These are phyloP conservation scores for Trametes hirsuta DNA, from an alignment of 1,284 basidiomycete genomes.

Conservation along the genomic window DNA sequence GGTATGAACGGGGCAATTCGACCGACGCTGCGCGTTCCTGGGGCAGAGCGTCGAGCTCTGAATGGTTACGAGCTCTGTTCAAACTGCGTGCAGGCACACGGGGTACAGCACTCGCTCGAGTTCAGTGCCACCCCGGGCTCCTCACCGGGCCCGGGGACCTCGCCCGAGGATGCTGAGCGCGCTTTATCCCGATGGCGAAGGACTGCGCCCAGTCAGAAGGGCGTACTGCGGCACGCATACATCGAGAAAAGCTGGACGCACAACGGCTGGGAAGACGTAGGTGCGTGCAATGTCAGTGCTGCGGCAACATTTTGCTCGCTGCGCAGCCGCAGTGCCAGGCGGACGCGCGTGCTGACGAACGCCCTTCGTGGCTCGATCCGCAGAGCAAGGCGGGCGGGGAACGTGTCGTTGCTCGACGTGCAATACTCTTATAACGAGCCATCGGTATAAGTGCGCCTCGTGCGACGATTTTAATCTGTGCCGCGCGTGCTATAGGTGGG, in stretches of 20 bases:
- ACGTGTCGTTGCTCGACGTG: slow-evolving; percentile 80
- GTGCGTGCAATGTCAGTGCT: slow-evolving; percentile 48
- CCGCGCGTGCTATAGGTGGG: slow-evolving; percentile 76
- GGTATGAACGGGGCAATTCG: background rate
- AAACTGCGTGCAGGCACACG: slow-evolving; percentile 75
- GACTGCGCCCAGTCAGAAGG: slow-evolving; percentile 68
- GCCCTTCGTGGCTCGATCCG: slow-evolving; percentile 5
- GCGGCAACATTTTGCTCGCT: background rate
- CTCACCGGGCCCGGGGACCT: slow-evolving; percentile 46
- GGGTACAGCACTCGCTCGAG: slow-evolving; percentile 76
- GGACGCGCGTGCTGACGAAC: background rate
- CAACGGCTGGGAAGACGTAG: slow-evolving; percentile 83
- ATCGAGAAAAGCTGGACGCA: slow-evolving; percentile 84
- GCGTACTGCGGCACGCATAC: slow-evolving; percentile 80
- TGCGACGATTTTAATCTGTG: slow-evolving; percentile 83
- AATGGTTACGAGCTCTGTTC: slow-evolving; percentile 83
- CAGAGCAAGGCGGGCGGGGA: slow-evolving; percentile 72
- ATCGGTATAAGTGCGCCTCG: slow-evolving; percentile 83
- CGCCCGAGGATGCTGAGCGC: slow-evolving; percentile 52
- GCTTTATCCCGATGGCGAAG: slow-evolving; percentile 59
- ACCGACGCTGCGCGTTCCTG: slow-evolving; percentile 7
- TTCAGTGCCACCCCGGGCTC: slow-evolving; percentile 51
- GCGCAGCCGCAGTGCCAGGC: slow-evolving; percentile 3
- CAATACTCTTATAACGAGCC: slow-evolving; percentile 56
- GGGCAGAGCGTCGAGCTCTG: slow-evolving; percentile 1